Conservation (phyloP, 495 filamentous ascomycete species). For the Xylaria nigripes region DNA sequence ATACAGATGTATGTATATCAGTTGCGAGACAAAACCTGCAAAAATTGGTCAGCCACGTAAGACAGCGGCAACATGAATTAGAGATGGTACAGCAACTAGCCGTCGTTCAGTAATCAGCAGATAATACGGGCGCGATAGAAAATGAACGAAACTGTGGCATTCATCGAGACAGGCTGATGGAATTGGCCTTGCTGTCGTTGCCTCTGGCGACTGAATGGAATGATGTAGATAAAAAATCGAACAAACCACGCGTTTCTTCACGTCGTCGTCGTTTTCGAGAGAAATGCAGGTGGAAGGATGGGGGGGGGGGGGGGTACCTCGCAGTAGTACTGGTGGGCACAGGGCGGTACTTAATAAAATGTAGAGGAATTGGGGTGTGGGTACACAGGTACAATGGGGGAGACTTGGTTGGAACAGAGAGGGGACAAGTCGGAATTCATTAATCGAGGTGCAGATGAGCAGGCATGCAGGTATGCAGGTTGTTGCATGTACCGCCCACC, state of each 20-base stretch:
- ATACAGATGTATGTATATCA: background rate
- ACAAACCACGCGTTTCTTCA: background rate
- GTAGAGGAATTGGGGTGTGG: background rate
- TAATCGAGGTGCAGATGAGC: background rate
- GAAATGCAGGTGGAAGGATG: constrained; percentile 6
- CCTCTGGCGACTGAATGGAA: background rate
- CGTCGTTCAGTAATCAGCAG: background rate
- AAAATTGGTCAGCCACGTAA: constrained; percentile 7
- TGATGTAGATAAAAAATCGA: background rate
- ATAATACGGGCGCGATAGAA: background rate
- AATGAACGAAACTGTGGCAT: background rate
- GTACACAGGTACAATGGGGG: background rate
- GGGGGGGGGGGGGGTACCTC: background rate
- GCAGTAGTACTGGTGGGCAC: background rate
- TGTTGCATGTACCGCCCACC: background rate
- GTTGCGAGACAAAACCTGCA: background rate
- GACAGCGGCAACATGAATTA: constrained; percentile 2
- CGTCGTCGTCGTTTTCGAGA: background rate
- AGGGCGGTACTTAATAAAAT: background rate
- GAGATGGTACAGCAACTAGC: background rate
- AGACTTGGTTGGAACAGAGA: background rate
- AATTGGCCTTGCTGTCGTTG: background rate
- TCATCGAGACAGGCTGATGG: background rate
- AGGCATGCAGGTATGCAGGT: background rate
- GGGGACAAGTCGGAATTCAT: background rate